A percentile compares a stretch with the other conserved stretches of the same genome.
Conservation (phyloP, 1,139 yeast species). For the Hansenula anomala region DNA sequence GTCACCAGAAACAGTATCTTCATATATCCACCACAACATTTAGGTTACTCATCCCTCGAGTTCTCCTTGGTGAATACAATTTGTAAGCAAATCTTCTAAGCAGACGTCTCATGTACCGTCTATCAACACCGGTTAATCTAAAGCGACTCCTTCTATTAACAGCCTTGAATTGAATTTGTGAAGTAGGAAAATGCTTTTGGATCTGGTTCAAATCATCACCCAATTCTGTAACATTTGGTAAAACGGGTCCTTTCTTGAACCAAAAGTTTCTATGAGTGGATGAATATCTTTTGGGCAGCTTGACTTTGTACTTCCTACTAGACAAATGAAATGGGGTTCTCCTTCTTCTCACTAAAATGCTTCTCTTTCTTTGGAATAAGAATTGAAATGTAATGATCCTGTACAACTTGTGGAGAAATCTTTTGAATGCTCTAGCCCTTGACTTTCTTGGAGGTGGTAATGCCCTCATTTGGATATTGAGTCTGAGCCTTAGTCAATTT, state of each 20-base stretch:
- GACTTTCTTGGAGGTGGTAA: slow-evolving; percentile 23
- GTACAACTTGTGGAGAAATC: slow-evolving; percentile 13
- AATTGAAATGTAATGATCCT: slow-evolving; percentile 12
- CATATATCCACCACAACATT: neutral
- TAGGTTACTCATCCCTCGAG: neutral
- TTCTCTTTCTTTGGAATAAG: slow-evolving; percentile 6
- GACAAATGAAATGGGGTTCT: slow-evolving; percentile 19
- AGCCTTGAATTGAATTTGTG: too few relatives aligned
- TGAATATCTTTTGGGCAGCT: slow-evolving; percentile 6
- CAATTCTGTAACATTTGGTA: too few relatives aligned
- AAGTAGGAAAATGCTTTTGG: too few relatives aligned
- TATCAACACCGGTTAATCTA: too few relatives aligned
- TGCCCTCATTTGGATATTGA: slow-evolving; percentile 21
- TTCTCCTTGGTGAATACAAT: neutral
- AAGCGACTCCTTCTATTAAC: too few relatives aligned
- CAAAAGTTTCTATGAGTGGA: slow-evolving; percentile 1
- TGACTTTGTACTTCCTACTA: slow-evolving; percentile 18
- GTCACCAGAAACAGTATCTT: too few relatives aligned
- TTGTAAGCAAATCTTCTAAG: too few relatives aligned
- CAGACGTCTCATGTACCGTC: too few relatives aligned
- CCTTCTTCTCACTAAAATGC: slow-evolving; percentile 13
- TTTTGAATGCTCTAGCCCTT: slow-evolving; percentile 11
- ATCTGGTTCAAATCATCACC: too few relatives aligned
- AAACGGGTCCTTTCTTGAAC: too few relatives aligned
- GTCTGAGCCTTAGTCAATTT: too few relatives aligned